phyloP scores from a whole-genome alignment of 768 basidiomycete genomes.

The Phaeotremella skinneri region DNA sequence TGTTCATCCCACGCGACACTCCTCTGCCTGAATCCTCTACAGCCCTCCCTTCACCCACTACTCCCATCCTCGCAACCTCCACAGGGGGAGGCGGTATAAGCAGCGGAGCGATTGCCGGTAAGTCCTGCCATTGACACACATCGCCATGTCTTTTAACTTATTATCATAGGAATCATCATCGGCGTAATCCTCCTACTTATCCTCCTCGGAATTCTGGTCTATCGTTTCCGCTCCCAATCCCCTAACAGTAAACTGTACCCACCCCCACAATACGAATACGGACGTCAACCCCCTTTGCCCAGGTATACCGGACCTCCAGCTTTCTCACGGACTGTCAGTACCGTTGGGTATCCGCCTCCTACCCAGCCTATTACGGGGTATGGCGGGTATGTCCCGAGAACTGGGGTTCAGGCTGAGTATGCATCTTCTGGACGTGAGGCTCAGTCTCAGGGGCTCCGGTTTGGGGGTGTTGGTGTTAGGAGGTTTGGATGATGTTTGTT shows the following conservation, averaged over 20 bases:
- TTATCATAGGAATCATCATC: slow-evolving; percentile 9
- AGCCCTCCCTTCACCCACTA: neutral
- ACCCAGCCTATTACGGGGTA: neutral
- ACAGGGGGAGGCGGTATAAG: slow-evolving; percentile 2
- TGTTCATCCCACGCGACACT: neutral
- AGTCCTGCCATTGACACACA: neutral
- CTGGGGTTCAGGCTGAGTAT: neutral
- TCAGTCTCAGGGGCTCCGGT: slow-evolving; percentile 10
- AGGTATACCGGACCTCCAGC: slow-evolving; percentile 6
- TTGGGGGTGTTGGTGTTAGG: slow-evolving; percentile 26
- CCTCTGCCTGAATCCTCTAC: neutral
- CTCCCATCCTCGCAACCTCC: neutral
- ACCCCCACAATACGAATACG: neutral
- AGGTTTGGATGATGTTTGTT: slow-evolving; percentile 1
- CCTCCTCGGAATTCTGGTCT: slow-evolving; percentile 3
- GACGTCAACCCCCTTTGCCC: neutral
- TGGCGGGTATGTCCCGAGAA: neutral
- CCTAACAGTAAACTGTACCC: neutral
- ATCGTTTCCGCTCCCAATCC: neutral
- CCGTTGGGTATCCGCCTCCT: neutral
- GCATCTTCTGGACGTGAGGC: neutral
- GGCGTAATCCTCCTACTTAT: slow-evolving; percentile 5
- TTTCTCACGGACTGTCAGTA: neutral
- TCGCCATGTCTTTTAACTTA: neutral
- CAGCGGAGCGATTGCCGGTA: slow-evolving; percentile 2